Conservation (phyloP, 225 moss, liverwort and hornwort genomes). For the Marchantia paleacea region DNA sequence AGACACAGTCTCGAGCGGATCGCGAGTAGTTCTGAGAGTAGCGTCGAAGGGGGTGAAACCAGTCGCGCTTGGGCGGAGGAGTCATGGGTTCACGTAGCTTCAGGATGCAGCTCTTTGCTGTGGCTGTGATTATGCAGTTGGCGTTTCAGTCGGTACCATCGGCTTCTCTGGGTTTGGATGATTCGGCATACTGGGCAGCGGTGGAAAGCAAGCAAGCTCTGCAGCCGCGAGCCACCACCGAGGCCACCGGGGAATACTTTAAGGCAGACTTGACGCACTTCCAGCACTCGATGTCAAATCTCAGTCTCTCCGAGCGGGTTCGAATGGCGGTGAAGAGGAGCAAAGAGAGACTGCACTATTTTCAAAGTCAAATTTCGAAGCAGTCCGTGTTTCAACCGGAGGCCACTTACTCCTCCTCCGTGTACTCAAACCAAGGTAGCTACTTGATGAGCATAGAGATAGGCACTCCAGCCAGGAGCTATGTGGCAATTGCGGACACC, state of each 20-base stretch:
- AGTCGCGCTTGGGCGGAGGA: not conserved
- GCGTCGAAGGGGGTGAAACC: no score
- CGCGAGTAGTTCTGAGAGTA: no score
- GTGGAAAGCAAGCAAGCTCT: not conserved
- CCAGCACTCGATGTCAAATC: conserved; percentile 23
- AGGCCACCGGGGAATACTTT: not conserved
- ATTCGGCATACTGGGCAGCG: conserved; percentile 14
- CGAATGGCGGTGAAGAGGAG: conserved; percentile 34
- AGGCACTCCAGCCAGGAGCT: conserved; percentile 25
- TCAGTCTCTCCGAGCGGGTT: conserved; percentile 29
- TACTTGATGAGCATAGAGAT: conserved; percentile 29
- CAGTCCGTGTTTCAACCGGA: not conserved
- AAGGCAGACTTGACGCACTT: conserved; percentile 26
- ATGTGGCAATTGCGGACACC: conserved; percentile 27
- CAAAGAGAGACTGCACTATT: conserved; percentile 16
- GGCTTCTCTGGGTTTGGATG: conserved; percentile 23
- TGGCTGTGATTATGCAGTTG: conserved; percentile 16
- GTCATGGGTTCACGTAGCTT: not conserved
- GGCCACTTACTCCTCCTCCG: conserved; percentile 1
- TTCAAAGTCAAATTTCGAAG: conserved; percentile 8
- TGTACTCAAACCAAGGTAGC: conserved; percentile 35
- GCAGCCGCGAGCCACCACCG: not conserved
- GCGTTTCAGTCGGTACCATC: conserved; percentile 1
- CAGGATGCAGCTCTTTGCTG: conserved; percentile 1
- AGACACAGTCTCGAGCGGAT: no score